Evolutionary conservation across 306 rosid species (phyloP).

Genomic region (Citrullus amarus): DNA sequence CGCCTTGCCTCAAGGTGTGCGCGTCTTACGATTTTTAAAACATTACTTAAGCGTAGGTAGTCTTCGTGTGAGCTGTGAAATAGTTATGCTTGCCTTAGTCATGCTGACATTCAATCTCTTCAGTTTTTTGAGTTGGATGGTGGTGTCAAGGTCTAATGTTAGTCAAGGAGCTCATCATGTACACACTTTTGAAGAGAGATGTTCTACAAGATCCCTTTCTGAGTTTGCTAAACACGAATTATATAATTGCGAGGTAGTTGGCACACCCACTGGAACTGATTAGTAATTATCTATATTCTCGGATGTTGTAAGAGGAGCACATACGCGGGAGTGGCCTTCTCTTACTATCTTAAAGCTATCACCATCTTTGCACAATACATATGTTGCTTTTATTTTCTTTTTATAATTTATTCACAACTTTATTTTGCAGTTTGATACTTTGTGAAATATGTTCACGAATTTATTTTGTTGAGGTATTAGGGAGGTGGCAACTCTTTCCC

Average conservation of each 20-base stretch:
- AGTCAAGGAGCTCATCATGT: not conserved
- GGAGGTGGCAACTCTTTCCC: slow-evolving; percentile 97
- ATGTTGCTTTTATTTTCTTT: not conserved
- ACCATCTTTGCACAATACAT: not conserved
- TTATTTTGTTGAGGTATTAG: slow-evolving; percentile 38
- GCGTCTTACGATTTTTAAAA: too few species aligned
- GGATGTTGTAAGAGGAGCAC: not conserved
- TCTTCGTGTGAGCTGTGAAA: not conserved
- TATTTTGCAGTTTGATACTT: not conserved
- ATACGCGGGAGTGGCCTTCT: not conserved
- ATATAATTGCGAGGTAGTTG: not conserved
- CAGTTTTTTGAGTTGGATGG: not conserved
- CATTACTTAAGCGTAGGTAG: not conserved
- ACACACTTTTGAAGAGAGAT: not conserved
- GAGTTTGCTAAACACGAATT: not conserved
- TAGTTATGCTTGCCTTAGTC: not conserved
- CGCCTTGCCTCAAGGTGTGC: too few species aligned
- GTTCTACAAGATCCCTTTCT: not conserved
- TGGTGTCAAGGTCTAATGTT: not conserved
- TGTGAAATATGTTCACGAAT: slow-evolving; percentile 14
- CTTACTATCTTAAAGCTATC: not conserved
- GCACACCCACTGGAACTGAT: not conserved
- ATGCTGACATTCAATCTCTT: not conserved
- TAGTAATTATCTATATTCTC: not conserved
- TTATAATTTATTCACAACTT: slow-evolving; percentile 2